A percentile compares a stretch with the other conserved stretches of the same genome.
phyloP scores from a whole-genome alignment of 768 basidiomycete species.

The Russula abietina region DNA sequence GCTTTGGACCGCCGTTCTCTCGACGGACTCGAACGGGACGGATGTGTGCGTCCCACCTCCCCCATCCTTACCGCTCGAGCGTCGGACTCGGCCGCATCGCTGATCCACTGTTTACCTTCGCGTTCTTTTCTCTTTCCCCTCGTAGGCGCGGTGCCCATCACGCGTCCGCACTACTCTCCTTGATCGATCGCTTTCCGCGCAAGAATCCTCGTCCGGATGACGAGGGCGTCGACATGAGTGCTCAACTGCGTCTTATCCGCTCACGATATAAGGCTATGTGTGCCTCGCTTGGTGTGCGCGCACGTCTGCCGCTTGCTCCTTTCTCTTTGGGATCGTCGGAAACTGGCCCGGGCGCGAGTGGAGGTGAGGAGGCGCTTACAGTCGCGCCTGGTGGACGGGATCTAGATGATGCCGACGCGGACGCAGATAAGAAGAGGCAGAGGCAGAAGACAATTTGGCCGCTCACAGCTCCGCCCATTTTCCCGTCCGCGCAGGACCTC shows the following conservation, averaged over 20 bases:
- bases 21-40: constrained; percentile 34
- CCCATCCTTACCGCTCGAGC: constrained; percentile 1
- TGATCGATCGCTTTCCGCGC: constrained; percentile 70
- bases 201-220: constrained; percentile 57
- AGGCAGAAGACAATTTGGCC: constrained; percentile 17
- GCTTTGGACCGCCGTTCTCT: constrained; percentile 56
- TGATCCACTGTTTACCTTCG: constrained; percentile 3
- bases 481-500: constrained; percentile 16
- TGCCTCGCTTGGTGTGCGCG: constrained; percentile 66
- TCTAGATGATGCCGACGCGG: not conserved
- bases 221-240: constrained; percentile 61
- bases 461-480: constrained; percentile 8
- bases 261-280: constrained; percentile 86
- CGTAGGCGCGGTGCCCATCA: constrained; percentile 56
- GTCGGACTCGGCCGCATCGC: constrained; percentile 1
- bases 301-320: constrained; percentile 34
- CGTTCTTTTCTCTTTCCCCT: not conserved
- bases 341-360: not conserved
- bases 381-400: not conserved
- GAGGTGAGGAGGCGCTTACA: constrained; percentile 3
- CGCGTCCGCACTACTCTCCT: constrained; percentile 60
- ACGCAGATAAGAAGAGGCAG: constrained; percentile 5
- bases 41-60: constrained; percentile 43
- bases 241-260: constrained; percentile 76
- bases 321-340: constrained; percentile 5